phyloP scores from a whole-genome alignment of 495 filamentous ascomycete genomes.

The Viridothelium virens region DNA sequence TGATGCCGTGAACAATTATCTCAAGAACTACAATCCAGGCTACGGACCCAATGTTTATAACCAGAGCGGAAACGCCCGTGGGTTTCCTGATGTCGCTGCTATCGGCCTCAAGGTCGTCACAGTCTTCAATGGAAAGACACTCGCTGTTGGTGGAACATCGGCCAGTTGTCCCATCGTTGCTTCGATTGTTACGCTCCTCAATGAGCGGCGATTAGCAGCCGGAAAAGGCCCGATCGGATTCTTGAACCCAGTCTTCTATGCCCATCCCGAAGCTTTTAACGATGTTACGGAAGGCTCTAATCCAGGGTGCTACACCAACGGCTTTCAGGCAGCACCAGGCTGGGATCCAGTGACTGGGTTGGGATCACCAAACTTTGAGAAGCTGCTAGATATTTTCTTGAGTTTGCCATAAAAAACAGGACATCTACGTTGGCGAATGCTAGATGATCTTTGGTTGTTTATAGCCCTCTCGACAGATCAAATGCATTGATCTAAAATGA shows the following conservation, averaged over 20 bases:
- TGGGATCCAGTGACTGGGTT: constrained; percentile 51
- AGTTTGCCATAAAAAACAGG: constrained; percentile 14
- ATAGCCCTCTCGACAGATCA: too few relatives aligned
- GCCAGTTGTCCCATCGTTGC: constrained; percentile 23
- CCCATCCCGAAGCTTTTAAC: constrained; percentile 51
- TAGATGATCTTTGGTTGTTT: too few relatives aligned
- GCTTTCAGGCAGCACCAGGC: constrained; percentile 26
- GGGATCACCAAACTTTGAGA: constrained; percentile 19
- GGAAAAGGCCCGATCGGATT: constrained; percentile 54
- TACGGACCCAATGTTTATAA: constrained; percentile 45
- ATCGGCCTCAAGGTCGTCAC: constrained; percentile 23
- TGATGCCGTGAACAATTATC: constrained; percentile 44
- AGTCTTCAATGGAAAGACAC: constrained; percentile 10
- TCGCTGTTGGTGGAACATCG: constrained; percentile 15
- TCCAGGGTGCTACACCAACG: constrained; percentile 19
- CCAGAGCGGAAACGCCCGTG: constrained; percentile 54
- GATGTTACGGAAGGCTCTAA: constrained; percentile 49
- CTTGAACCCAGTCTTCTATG: constrained; percentile 55
- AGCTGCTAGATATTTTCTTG: constrained; percentile 19
- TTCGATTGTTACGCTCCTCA: constrained; percentile 54
- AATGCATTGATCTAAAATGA: too few relatives aligned
- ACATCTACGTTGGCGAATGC: too few relatives aligned
- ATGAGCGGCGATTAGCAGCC: constrained; percentile 50
- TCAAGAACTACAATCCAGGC: constrained; percentile 40
- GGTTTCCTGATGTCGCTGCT: constrained; percentile 58